Conservation (phyloP, 345 rosid species). For the Pistacia integerrima region DNA sequence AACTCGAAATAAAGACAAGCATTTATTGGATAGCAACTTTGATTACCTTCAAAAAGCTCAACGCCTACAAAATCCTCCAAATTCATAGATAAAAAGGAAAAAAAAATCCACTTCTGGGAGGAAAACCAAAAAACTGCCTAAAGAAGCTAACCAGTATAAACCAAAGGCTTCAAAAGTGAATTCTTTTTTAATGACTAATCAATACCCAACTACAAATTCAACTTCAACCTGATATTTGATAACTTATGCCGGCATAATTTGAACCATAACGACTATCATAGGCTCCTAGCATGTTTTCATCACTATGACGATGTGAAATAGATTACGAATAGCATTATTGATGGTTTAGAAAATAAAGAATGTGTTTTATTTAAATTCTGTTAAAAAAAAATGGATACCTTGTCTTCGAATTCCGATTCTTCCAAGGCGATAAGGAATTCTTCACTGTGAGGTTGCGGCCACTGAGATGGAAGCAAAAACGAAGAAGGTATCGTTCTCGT, state of each 20-base stretch:
- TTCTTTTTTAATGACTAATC: not conserved
- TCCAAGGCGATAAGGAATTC: conserved; percentile 91
- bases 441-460: conserved; percentile 73
- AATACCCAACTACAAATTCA: not conserved
- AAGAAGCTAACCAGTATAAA: not conserved
- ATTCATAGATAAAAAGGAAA: not conserved
- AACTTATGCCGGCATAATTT: not conserved
- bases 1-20: not conserved
- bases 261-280: not conserved
- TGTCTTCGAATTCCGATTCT: conserved; percentile 79
- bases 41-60: not conserved
- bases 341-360: not conserved
- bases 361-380: too few species aligned
- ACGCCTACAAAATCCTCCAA: not conserved
- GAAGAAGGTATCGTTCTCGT: conserved; percentile 66
- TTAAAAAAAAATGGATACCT: conserved; percentile 33
- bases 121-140: not conserved
- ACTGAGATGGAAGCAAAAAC: conserved; percentile 64
- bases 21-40: not conserved
- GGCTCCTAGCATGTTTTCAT: not conserved
- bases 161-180: not conserved
- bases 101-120: not conserved
- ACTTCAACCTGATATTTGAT: not conserved
- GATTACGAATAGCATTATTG: not conserved
- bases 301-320: not conserved